Evolutionary conservation across 1,284 basidiomycete genomes (phyloP).

Genomic region (Fereydounia khargensis): DNA sequence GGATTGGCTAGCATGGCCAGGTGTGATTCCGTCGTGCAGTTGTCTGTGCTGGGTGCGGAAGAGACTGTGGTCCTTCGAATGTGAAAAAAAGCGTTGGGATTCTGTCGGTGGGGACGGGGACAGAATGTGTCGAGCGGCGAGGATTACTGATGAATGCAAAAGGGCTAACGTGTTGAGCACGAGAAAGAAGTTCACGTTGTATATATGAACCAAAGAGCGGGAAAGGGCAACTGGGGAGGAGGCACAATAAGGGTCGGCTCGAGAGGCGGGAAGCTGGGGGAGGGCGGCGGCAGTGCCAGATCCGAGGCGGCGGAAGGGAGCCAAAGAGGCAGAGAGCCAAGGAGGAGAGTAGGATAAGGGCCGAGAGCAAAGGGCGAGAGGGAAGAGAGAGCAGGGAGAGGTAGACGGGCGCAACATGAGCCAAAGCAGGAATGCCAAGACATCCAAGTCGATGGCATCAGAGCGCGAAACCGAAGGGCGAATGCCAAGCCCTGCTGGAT

Average conservation of each 20-base stretch:
- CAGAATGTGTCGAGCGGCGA: too few relatives aligned
- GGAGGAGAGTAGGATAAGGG: slow-evolving; percentile 4
- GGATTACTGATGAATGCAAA: slow-evolving; percentile 7
- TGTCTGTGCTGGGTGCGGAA: too few relatives aligned
- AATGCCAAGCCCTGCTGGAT: too few relatives aligned
- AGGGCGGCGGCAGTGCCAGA: background rate
- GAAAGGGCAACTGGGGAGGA: too few relatives aligned
- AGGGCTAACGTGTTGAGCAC: background rate
- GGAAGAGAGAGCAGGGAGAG: background rate
- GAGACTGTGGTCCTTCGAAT: too few relatives aligned
- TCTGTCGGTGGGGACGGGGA: too few relatives aligned
- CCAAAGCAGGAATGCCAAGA: slow-evolving; percentile 21
- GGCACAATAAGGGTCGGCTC: too few relatives aligned
- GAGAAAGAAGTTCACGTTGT: background rate
- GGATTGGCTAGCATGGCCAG: slow-evolving; percentile 3
- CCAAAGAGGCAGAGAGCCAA: background rate
- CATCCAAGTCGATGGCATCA: too few relatives aligned
- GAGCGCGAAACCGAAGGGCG: too few relatives aligned
- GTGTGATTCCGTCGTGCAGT: too few relatives aligned
- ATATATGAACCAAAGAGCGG: background rate
- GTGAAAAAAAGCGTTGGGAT: too few relatives aligned
- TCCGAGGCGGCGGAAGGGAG: background rate
- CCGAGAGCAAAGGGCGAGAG: slow-evolving; percentile 4
- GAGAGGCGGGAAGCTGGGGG: too few relatives aligned
- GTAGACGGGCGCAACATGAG: slow-evolving; percentile 10